Base-by-base conservation (phyloP, 495 filamentous ascomycete species). In the Eremomyces bilateralis region DNA sequence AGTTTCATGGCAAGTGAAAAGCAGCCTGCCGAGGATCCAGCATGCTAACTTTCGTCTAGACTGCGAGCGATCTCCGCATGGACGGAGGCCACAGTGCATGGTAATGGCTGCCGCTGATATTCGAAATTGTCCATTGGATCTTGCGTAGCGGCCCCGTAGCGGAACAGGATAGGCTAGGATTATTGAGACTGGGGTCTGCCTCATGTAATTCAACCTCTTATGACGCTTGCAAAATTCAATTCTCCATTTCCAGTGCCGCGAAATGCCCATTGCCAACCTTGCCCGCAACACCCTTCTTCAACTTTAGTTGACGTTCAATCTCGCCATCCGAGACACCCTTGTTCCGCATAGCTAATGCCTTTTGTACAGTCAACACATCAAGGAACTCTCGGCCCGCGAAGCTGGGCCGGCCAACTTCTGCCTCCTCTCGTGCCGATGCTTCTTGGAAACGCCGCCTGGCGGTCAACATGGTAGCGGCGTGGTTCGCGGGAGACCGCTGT, bases 1-100 rank as follows among this genome's bases (percentile, higher is more conserved):
- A 72, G 68, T 45, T 90, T 80, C 56, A 90, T 91, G 78, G 42
- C 44, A 32, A 37, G 33, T 18, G 34, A 24, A 32, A 40, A 24
- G 37, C 21, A 15, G 4, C 20, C 16, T 13, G 1, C 15, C 2
- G 8, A 13, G 21, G 35, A 37, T n/a, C 27, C n/a, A 28, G 24
- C 17, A 37, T 17, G 12, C 15, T 37, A 28, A 1, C 4, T 16
- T 5, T 34, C 18, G 11, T 33, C 10, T 21, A 47, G 45, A 54
- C 48, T 4, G 54, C 43, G 10, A 29, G 35, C 4, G 53, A 55
- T 44, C 20, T 55, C 36, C 38, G 43, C 24, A 54, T 54, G 29
- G 52, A 56, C 42, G 54, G 54, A 2, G 53, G 51, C 4, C 50
- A 58, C 42, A 33, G 45, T 25, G 36, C 48, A 3, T 57, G 53